Evolutionary conservation across 495 filamentous ascomycete genomes (phyloP).

Genomic region (Penicillium cosmopolitanum): DNA sequence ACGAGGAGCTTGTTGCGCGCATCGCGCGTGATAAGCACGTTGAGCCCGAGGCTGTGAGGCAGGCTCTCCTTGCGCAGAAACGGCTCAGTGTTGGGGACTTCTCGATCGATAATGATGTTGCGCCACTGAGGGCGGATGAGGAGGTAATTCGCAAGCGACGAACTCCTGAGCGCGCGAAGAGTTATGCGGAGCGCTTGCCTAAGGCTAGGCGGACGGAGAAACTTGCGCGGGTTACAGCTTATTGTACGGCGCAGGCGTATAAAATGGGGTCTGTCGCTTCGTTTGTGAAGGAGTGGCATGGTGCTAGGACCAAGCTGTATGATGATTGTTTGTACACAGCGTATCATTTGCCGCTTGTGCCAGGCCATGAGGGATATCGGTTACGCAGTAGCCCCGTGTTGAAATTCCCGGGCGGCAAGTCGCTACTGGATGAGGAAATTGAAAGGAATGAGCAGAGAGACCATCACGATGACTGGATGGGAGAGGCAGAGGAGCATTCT

Average conservation of each 20-base stretch:
- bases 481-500: slow-evolving; percentile 53
- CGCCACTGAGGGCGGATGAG: slow-evolving; percentile 81
- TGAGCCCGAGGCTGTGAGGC: slow-evolving; percentile 44
- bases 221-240: slow-evolving; percentile 87
- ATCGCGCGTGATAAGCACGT: slow-evolving; percentile 41
- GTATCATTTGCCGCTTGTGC: slow-evolving; percentile 88
- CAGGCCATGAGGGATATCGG: slow-evolving; percentile 82
- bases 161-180: slow-evolving; percentile 72
- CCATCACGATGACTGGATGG: slow-evolving; percentile 87
- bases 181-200: slow-evolving; percentile 91
- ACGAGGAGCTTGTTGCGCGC: slow-evolving; percentile 47
- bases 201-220: slow-evolving; percentile 88
- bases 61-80: slow-evolving; percentile 41
- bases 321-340: slow-evolving; percentile 97
- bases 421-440: slow-evolving; percentile 92
- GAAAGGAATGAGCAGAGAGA: slow-evolving; percentile 88
- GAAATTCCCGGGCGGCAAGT: slow-evolving; percentile 91
- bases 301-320: slow-evolving; percentile 96
- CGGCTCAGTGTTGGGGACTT: slow-evolving; percentile 51
- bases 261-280: slow-evolving; percentile 82
- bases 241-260: slow-evolving; percentile 93
- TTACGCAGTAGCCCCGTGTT: slow-evolving; percentile 86
- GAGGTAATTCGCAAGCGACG: slow-evolving; percentile 66
- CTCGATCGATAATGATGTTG: slow-evolving; percentile 62
- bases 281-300: slow-evolving; percentile 87